These are phyloP conservation scores for Aspergillus quadricinctus DNA, from an alignment of 2,329 filamentous ascomycete species.

Conservation along the genomic window DNA sequence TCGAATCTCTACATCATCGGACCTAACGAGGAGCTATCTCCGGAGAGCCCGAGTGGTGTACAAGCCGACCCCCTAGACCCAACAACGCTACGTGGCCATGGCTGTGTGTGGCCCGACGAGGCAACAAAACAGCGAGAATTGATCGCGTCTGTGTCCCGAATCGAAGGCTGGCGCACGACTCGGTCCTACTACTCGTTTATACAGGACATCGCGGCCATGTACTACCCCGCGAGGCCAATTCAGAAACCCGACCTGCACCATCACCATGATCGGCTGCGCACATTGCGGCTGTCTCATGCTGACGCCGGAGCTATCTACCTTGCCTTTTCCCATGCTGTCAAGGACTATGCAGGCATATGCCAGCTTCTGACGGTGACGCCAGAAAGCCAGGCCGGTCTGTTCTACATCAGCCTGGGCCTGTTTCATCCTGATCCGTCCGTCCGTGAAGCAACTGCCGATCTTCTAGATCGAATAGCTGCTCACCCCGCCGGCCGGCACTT, in stretches of 20 bases:
- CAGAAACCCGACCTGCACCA: conserved; percentile 69
- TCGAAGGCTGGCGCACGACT: conserved; percentile 96
- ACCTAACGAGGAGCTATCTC: conserved; percentile 58
- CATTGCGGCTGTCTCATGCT: conserved; percentile 69
- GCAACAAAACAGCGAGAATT: conserved; percentile 75
- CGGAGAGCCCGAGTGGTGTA: conserved; percentile 47
- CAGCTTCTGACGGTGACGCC: conserved; percentile 77
- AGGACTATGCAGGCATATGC: conserved; percentile 79
- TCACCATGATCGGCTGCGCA: conserved; percentile 84
- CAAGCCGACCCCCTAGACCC: conserved; percentile 36
- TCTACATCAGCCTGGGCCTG: conserved; percentile 83
- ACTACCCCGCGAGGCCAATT: conserved; percentile 35
- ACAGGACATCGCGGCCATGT: conserved; percentile 54
- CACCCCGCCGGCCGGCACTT: conserved; percentile 93
- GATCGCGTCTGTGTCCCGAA: conserved; percentile 83
- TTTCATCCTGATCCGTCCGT: conserved; percentile 87
- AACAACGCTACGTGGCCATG: conserved; percentile 69
- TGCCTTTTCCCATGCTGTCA: conserved; percentile 69
- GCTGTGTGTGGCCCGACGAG: conserved; percentile 92
- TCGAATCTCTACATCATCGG: conserved; percentile 79
- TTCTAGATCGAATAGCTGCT: conserved; percentile 75
- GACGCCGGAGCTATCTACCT: conserved; percentile 83
- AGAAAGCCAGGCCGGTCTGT: conserved; percentile 81
- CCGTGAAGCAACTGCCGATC: conserved; percentile 67
- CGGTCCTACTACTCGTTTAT: conserved; percentile 95